Conservation (phyloP, 2,329 filamentous ascomycete species). For the Passalora sequoiae region DNA sequence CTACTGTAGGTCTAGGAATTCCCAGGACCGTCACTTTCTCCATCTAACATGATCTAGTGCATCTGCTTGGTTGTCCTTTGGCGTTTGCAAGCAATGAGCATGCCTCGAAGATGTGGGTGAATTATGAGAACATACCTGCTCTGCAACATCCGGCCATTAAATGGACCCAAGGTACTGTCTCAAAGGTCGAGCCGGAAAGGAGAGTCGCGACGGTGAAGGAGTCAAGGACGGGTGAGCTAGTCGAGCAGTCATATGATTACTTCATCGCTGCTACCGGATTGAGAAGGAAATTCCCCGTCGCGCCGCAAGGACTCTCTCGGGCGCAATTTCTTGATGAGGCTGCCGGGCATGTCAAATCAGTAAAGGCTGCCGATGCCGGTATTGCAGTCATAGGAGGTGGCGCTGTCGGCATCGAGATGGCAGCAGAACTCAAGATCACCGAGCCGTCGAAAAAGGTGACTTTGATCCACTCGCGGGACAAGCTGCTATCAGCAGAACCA, state of each 20-base stretch:
- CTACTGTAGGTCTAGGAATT: conserved; percentile 61
- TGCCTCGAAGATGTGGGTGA: conserved; percentile 64
- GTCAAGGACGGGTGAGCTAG: conserved; percentile 24
- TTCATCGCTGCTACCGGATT: conserved; percentile 68
- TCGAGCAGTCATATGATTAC: conserved; percentile 58
- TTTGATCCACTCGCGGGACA: conserved; percentile 66
- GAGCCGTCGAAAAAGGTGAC: conserved; percentile 63
- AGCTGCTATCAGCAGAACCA: conserved; percentile 67
- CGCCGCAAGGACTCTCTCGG: conserved; percentile 60
- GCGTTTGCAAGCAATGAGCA: conserved; percentile 61
- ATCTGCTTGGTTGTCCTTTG: conserved; percentile 70
- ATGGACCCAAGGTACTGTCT: conserved; percentile 62
- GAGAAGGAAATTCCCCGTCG: conserved; percentile 64
- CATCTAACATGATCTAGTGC: no score
- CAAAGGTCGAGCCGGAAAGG: conserved; percentile 57
- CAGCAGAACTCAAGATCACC: conserved; percentile 66
- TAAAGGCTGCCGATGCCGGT: conserved; percentile 50
- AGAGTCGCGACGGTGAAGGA: conserved; percentile 52
- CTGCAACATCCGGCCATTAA: conserved; percentile 59
- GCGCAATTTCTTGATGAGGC: conserved; percentile 61
- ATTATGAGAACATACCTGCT: conserved; percentile 61
- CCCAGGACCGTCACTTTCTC: no score
- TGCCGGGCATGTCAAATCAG: conserved; percentile 51
- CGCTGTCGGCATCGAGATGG: conserved; percentile 78
- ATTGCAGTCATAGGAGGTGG: conserved; percentile 71